Evolutionary conservation across 148 eudicot species (phyloP).

Genomic region (Diospyros lotus): DNA sequence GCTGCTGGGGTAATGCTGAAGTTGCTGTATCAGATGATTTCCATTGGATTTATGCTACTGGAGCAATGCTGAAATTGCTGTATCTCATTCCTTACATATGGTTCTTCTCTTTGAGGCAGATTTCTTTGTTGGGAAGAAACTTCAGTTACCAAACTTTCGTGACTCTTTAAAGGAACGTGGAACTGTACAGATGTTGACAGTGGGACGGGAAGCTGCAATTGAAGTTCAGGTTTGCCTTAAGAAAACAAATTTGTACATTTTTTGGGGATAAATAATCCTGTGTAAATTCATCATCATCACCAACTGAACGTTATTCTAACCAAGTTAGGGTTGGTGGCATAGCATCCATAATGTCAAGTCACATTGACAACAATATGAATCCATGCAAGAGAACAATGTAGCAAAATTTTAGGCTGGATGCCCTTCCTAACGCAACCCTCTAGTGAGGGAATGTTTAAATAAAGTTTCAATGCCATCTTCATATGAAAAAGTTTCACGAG

Average conservation of each 20-base stretch:
- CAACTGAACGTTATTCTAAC: too few species aligned
- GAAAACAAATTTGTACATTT: neutral
- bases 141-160: slow-evolving; percentile 79
- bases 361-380: too few species aligned
- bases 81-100: slow-evolving; percentile 47
- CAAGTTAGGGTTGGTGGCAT: too few species aligned
- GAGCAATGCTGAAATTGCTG: slow-evolving; percentile 62
- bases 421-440: too few species aligned
- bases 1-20: slow-evolving; percentile 99
- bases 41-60: slow-evolving; percentile 58
- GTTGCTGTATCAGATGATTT: slow-evolving; percentile 60
- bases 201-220: slow-evolving; percentile 94
- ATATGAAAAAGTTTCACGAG: too few species aligned
- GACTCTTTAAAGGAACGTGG: slow-evolving; percentile 87
- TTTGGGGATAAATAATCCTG: neutral
- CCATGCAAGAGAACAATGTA: too few species aligned
- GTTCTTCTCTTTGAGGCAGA: slow-evolving; percentile 90
- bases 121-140: slow-evolving; percentile 70
- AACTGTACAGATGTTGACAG: slow-evolving; percentile 88
- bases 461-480: too few species aligned
- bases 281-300: neutral
- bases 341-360: too few species aligned
- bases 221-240: slow-evolving; percentile 78
- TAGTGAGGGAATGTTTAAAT: too few species aligned
- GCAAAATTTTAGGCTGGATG: too few species aligned